phyloP scores from a whole-genome alignment of 306 rosid species.

The Castanea crenata region DNA sequence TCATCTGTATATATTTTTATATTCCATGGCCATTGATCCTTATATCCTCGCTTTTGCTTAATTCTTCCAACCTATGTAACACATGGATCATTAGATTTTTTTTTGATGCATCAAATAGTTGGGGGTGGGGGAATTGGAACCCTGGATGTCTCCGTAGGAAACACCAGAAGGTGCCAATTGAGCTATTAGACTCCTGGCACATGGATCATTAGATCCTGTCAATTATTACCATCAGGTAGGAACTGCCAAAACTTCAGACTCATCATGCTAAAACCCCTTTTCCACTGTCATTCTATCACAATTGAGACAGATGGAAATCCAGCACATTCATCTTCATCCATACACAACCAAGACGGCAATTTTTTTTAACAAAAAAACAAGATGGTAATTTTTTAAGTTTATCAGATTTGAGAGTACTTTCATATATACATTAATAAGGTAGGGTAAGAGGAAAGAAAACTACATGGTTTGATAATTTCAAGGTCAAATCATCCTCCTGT shows the following conservation, averaged over 20 bases:
- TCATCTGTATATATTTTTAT: slow-evolving; percentile 93
- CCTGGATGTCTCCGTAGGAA: too few species aligned
- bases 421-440: neutral
- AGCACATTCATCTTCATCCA: neutral
- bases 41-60: slow-evolving; percentile 97
- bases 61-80: slow-evolving; percentile 83
- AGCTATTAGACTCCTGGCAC: too few species aligned
- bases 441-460: neutral
- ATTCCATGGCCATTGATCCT: slow-evolving; percentile 99
- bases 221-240: neutral
- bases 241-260: neutral
- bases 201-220: neutral
- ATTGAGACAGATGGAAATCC: neutral
- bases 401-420: neutral
- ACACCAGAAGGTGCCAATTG: too few species aligned
- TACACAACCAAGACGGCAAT: neutral
- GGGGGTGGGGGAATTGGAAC: too few species aligned
- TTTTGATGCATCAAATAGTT: too few species aligned
- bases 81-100: neutral
- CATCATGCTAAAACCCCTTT: neutral
- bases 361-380: neutral
- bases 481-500: neutral
- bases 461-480: neutral
- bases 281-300: neutral
- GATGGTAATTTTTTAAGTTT: neutral